Evolutionary conservation across 78 protist genomes (phyloP).

Genomic region (Diacronema lutheri): DNA sequence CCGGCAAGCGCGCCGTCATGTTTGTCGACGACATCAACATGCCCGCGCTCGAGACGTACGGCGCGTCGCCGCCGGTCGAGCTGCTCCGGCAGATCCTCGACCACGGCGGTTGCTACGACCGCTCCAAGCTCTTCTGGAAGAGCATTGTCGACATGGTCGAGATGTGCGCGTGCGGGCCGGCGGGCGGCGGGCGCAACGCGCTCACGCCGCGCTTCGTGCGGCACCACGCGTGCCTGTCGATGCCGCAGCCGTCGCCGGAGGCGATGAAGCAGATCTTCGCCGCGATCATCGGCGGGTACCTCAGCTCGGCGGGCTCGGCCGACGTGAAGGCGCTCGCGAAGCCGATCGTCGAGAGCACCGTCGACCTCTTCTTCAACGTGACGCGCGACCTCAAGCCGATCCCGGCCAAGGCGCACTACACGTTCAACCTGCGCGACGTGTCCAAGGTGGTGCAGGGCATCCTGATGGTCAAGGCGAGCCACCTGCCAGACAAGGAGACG

Average conservation of each 20-base stretch:
- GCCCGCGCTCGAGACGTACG: slow-evolving; percentile 65
- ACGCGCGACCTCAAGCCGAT: slow-evolving; percentile 61
- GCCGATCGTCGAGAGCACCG: slow-evolving; percentile 59
- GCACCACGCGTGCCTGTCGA: slow-evolving; percentile 47
- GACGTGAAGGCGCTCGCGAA: not conserved
- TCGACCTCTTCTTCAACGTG: slow-evolving; percentile 53
- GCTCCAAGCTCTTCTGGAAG: slow-evolving; percentile 62
- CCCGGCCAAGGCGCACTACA: slow-evolving; percentile 70
- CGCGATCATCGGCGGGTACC: slow-evolving; percentile 60
- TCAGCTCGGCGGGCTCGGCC: not conserved
- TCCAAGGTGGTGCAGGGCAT: slow-evolving; percentile 63
- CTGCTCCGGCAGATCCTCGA: slow-evolving; percentile 71
- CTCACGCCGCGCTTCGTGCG: slow-evolving; percentile 68
- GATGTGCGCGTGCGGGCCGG: slow-evolving; percentile 22
- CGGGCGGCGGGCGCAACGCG: slow-evolving; percentile 71
- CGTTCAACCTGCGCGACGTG: slow-evolving; percentile 74
- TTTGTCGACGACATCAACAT: slow-evolving; percentile 84
- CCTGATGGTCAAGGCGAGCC: slow-evolving; percentile 27
- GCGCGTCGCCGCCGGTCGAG: slow-evolving; percentile 86
- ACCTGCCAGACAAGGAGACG: not conserved
- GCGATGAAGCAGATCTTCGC: slow-evolving; percentile 54
- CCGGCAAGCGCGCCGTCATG: slow-evolving; percentile 55
- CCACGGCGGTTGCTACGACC: slow-evolving; percentile 73
- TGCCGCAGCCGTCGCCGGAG: slow-evolving; percentile 39
- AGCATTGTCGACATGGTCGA: slow-evolving; percentile 23